Evolutionary conservation across 1,284 basidiomycete genomes (phyloP).

Genomic region (Ceratobasidium sp.): DNA sequence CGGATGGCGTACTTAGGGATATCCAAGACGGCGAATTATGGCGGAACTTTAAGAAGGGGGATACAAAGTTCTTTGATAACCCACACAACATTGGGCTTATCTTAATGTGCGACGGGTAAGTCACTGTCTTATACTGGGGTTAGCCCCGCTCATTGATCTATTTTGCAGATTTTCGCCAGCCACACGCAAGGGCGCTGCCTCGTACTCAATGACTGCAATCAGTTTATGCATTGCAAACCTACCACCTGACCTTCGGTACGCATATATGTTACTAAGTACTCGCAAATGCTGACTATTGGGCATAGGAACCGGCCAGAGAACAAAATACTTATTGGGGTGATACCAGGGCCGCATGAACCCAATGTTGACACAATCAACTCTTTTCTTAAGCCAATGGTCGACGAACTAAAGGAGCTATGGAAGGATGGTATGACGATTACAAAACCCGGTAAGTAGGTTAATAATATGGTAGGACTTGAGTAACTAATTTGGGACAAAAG

Average conservation of each 20-base stretch:
- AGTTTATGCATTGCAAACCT: constrained; percentile 25
- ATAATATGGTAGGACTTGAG: too few species aligned
- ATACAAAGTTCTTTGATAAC: background rate
- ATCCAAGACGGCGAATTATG: constrained; percentile 15
- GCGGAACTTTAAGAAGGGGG: constrained; percentile 7
- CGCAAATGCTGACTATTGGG: too few species aligned
- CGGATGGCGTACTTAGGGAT: background rate
- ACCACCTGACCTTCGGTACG: constrained; percentile 16
- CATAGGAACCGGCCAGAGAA: background rate
- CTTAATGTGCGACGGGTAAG: constrained; percentile 15
- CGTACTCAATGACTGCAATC: background rate
- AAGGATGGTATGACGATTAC: background rate
- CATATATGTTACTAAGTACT: too few species aligned
- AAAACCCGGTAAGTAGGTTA: background rate
- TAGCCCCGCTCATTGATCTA: too few species aligned
- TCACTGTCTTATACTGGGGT: too few species aligned
- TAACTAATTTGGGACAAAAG: too few species aligned
- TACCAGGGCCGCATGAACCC: constrained; percentile 12
- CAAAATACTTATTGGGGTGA: constrained; percentile 9
- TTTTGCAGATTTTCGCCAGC: background rate
- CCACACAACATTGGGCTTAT: constrained; percentile 12
- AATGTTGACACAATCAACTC: constrained; percentile 21
- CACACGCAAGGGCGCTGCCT: background rate
- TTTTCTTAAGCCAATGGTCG: constrained; percentile 18
- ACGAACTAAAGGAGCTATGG: background rate